Base-by-base conservation (phyloP, 2,329 filamentous ascomycete species). In the Clonostachys sp. region DNA sequence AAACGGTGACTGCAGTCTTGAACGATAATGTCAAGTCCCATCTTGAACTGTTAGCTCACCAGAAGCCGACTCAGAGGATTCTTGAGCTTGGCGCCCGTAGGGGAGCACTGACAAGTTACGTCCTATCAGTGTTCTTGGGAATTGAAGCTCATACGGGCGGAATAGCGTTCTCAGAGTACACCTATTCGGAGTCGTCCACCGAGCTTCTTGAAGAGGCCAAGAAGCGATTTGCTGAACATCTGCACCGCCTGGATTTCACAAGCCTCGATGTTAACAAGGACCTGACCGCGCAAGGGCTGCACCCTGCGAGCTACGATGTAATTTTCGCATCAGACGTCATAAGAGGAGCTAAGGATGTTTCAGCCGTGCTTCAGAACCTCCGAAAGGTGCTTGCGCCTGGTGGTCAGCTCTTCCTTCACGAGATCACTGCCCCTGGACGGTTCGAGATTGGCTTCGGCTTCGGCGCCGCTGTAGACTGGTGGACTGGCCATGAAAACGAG, bases 31-130 rank as follows among this genome's bases (percentile, higher is more conserved):
- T 30, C 24, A 16, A 41, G 6, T 39, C 34, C 12, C 45, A 46
- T n/a, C n/a, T 51, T 12, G 51, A 54, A 2, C 30, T 55, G 6
- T 33, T n/a, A 7, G 8, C 59, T 1, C 62, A 71, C 47, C 59
- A 67, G 42, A 63, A 61, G 20, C 63, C 68, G 0, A 52, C 49
- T 3, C 53, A 68, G 10, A 56, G 61, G 2, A 61, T 72, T 33
- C 56, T 73, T 2, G 69, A 73, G 46, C 57, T 73, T 18, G 70
- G 68, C 12, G 66, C 64, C 13, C 67, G 67, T 0, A 72, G 64
- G 1, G 66, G 68, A 4, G 60, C 61, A 6, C 59, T 63, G 44
- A 70, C 66, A 2, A 41, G 42, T 4, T 55, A 55, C 5, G 47
- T 65, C 17, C n/a, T 68, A 1, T 49, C 45, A 1, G 41, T 50